Evolutionary conservation across 1,139 yeast species (phyloP).

Genomic region (Yarrowia galli): DNA sequence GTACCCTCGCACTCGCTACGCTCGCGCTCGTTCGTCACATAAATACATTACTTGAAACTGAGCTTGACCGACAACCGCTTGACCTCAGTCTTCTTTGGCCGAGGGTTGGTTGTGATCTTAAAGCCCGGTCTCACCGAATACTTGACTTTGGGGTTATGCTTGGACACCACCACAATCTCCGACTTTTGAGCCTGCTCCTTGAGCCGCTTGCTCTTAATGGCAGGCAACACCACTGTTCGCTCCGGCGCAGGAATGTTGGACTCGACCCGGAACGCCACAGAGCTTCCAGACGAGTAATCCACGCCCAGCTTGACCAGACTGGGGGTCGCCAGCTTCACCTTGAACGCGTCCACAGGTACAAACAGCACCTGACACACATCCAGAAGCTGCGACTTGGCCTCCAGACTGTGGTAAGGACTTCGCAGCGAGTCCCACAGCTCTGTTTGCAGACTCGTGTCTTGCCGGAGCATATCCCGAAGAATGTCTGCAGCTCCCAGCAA

Average conservation of each 20-base stretch:
- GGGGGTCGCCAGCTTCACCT: conserved; percentile 71
- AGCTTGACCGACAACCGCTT: conserved; percentile 23
- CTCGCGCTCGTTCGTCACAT: no score
- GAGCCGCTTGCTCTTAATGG: conserved; percentile 36
- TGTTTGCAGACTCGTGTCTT: conserved; percentile 66
- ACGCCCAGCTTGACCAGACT: conserved; percentile 71
- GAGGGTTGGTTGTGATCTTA: conserved; percentile 6
- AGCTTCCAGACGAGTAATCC: conserved; percentile 56
- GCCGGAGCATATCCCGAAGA: conserved; percentile 67
- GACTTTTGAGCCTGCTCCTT: conserved; percentile 29
- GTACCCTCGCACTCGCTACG: no score
- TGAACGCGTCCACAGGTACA: conserved; percentile 65
- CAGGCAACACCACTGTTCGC: conserved; percentile 2
- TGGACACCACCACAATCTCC: conserved; percentile 14
- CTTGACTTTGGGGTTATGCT: conserved; percentile 3
- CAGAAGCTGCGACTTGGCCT: conserved; percentile 68
- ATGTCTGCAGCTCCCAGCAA: conserved; percentile 70
- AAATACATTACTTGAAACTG: conserved; percentile 20
- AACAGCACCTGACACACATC: conserved; percentile 71
- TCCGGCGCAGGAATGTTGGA: conserved; percentile 38
- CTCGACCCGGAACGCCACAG: conserved; percentile 50
- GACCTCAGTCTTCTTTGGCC: conserved; percentile 15
- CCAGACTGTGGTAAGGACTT: conserved; percentile 57
- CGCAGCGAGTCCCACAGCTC: conserved; percentile 75
- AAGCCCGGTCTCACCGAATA: conserved; percentile 27